These are phyloP conservation scores for Tarenaya hassleriana DNA, from an alignment of 345 rosid genomes.

Conservation along the genomic window DNA sequence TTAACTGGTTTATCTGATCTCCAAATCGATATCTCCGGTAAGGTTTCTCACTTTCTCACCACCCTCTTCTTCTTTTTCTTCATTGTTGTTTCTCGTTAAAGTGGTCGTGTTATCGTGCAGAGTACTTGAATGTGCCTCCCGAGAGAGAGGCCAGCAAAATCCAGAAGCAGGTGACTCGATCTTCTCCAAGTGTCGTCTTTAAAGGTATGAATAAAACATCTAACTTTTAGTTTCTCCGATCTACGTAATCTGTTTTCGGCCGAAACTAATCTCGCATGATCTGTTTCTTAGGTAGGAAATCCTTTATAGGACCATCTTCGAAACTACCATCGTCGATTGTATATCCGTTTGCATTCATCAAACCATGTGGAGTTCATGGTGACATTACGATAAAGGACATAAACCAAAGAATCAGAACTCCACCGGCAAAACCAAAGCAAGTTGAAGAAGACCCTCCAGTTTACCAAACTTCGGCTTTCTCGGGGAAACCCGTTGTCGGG, in stretches of 20 bases:
- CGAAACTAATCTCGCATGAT: too few relatives aligned
- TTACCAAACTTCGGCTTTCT: constrained; percentile 90
- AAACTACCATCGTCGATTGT: constrained; percentile 71
- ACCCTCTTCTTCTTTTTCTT: background rate
- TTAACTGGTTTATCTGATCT: constrained; percentile 39
- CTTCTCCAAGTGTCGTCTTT: constrained; percentile 60
- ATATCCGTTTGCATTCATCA: constrained; percentile 89
- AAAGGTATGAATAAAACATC: constrained; percentile 55
- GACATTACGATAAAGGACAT: constrained; percentile 94
- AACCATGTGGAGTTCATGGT: constrained; percentile 86
- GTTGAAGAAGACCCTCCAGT: constrained; percentile 43
- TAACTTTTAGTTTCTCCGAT: background rate
- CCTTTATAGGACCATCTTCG: constrained; percentile 52
- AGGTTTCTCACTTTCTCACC: constrained; percentile 8
- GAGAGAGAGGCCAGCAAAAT: constrained; percentile 33
- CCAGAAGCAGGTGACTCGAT: constrained; percentile 42
- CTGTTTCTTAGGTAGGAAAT: constrained; percentile 53
- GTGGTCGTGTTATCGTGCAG: constrained; percentile 29
- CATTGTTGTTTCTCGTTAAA: background rate
- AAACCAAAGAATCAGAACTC: constrained; percentile 71
- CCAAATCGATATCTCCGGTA: constrained; percentile 61
- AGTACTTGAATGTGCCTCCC: constrained; percentile 46
- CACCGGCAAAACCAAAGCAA: constrained; percentile 56
- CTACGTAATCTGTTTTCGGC: too few relatives aligned
- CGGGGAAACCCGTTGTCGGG: constrained; percentile 97